These are phyloP conservation scores for Ambrosia trifida DNA, from an alignment of 129 eudicot genomes.

Conservation along the genomic window DNA sequence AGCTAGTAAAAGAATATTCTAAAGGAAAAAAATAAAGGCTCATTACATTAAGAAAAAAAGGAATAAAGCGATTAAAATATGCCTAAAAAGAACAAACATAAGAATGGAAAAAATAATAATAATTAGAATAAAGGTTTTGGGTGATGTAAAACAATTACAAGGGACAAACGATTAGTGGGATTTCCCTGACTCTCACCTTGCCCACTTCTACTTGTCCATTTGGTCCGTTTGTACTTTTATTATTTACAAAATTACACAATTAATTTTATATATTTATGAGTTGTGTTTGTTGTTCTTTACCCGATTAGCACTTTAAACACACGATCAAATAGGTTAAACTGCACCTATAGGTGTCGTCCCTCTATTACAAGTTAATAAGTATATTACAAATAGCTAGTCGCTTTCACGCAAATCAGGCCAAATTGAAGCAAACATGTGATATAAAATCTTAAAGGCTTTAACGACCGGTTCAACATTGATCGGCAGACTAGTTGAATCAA, in stretches of 20 bases:
- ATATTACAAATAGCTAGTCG: no score
- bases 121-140: slow-evolving; percentile 29
- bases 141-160: slow-evolving; percentile 33
- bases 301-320: not conserved
- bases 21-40: slow-evolving; percentile 28
- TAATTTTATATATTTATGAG: not conserved
- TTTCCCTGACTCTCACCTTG: slow-evolving; percentile 39
- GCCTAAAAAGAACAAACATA: slow-evolving; percentile 47
- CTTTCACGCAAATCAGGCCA: no score
- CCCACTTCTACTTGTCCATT: slow-evolving; percentile 57
- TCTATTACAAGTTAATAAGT: not conserved
- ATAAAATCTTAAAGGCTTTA: no score
- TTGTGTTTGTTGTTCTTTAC: not conserved
- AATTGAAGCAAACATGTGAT: no score
- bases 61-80: slow-evolving; percentile 49
- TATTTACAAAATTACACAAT: not conserved
- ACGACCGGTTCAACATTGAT: not conserved
- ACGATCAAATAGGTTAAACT: not conserved
- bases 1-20: slow-evolving; percentile 31
- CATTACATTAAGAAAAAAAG: slow-evolving; percentile 15
- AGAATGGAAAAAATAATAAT: slow-evolving; percentile 36
- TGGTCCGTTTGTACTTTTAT: not conserved
- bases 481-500: not conserved
- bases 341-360: not conserved
- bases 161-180: slow-evolving; percentile 60